These are phyloP conservation scores for Trifolium fragiferum DNA, from an alignment of 306 rosid genomes.

Conservation along the genomic window DNA sequence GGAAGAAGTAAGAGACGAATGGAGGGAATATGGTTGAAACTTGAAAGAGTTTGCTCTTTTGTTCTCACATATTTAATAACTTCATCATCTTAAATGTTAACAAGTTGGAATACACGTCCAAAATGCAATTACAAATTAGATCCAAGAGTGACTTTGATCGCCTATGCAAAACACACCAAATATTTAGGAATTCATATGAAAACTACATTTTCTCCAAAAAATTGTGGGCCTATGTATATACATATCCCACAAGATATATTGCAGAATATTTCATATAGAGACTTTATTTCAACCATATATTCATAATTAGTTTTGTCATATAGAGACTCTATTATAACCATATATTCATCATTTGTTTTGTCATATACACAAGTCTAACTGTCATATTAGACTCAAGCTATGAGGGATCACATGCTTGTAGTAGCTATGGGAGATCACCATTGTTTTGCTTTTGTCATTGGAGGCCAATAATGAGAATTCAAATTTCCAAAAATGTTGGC, in stretches of 20 bases:
- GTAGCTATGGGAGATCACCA: background rate
- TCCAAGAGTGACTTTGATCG: background rate
- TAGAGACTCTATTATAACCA: background rate
- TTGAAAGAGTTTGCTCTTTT: no score
- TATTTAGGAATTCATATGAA: background rate
- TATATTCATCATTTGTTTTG: constrained; percentile 16
- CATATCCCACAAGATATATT: constrained; percentile 17
- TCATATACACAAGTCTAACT: background rate
- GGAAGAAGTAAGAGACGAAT: no score
- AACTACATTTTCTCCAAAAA: background rate
- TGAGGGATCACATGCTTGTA: constrained; percentile 29
- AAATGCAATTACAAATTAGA: background rate
- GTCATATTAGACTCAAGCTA: background rate
- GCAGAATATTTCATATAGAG: background rate
- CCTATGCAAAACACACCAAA: constrained; percentile 4
- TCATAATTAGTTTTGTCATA: constrained; percentile 1
- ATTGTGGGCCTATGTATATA: background rate
- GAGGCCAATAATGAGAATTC: background rate
- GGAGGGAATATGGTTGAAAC: no score
- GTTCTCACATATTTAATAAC: background rate
- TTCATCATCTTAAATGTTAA: background rate
- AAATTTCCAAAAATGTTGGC: constrained; percentile 19
- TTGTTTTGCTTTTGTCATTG: constrained; percentile 8
- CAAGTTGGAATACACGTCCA: constrained; percentile 4
- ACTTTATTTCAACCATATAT: background rate